These are phyloP conservation scores for Coriaria nepalensis DNA, from an alignment of 306 rosid genomes.

Conservation along the genomic window DNA sequence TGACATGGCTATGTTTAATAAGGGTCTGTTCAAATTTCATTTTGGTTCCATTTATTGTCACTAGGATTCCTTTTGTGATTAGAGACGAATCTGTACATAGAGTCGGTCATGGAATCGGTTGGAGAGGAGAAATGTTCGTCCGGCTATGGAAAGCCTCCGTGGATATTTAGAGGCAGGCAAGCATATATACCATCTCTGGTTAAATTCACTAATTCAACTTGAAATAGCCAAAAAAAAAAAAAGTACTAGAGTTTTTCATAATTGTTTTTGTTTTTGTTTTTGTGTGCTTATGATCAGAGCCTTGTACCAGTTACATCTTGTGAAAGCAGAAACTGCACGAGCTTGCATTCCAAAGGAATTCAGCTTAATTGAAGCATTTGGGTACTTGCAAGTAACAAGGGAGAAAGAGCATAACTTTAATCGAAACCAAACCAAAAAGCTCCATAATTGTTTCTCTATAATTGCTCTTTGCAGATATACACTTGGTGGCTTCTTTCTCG, in stretches of 20 bases:
- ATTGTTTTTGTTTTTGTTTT: neutral
- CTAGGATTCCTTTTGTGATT: no score
- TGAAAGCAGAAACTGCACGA: constrained; percentile 67
- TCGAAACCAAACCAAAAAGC: neutral
- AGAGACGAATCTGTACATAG: neutral
- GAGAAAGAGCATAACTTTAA: neutral
- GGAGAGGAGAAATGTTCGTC: constrained; percentile 31
- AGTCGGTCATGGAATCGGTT: constrained; percentile 25
- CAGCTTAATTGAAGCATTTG: constrained; percentile 82
- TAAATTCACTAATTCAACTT: neutral
- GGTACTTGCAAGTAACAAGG: constrained; percentile 22
- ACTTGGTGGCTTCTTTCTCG: constrained; percentile 91
- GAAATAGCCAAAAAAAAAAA: neutral
- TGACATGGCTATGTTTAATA: no score
- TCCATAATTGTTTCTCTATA: constrained; percentile 7
- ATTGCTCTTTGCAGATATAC: constrained; percentile 46
- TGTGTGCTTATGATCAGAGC: constrained; percentile 33
- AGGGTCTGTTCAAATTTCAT: no score
- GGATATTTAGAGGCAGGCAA: constrained; percentile 79
- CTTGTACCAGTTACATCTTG: constrained; percentile 82
- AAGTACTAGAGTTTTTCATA: neutral
- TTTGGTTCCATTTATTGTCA: neutral
- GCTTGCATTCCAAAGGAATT: constrained; percentile 74
- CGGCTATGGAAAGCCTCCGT: constrained; percentile 76
- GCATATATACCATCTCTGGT: constrained; percentile 4